A percentile compares a stretch with the other conserved stretches of the same genome.
These are phyloP conservation scores for Vitis labrusca DNA, from an alignment of 164 flowering plant genomes.

Conservation along the genomic window DNA sequence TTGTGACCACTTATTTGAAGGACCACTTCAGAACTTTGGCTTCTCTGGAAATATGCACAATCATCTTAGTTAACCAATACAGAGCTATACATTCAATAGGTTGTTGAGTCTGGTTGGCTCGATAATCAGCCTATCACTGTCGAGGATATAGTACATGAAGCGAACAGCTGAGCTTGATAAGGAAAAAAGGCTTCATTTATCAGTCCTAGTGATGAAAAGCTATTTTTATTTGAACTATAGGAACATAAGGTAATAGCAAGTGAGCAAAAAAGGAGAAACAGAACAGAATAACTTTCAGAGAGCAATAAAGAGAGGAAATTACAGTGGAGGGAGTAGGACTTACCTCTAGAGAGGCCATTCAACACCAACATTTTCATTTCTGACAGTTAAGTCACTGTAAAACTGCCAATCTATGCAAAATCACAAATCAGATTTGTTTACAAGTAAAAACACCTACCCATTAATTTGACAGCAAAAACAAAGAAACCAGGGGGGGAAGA, in stretches of 20 bases:
- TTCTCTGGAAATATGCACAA: not conserved
- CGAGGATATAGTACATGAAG: slow-evolving; percentile 4
- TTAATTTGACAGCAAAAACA: slow-evolving; percentile 14
- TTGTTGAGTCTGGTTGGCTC: slow-evolving; percentile 6
- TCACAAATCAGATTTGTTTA: not conserved
- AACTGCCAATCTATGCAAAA: not conserved
- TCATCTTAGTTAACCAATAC: not conserved
- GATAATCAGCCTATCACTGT: slow-evolving; percentile 7
- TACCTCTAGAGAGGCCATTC: no score
- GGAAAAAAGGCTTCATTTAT: not conserved
- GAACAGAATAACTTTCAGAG: not conserved
- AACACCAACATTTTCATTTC: no score
- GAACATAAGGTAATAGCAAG: no score
- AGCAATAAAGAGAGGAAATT: not conserved
- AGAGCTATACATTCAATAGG: not conserved
- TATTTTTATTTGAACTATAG: no score
- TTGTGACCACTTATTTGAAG: slow-evolving; percentile 29
- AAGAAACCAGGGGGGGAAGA: not conserved
- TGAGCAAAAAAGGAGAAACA: not conserved
- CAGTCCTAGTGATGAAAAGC: not conserved
- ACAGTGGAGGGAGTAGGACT: no score
- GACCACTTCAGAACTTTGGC: slow-evolving; percentile 23
- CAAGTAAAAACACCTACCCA: slow-evolving; percentile 4
- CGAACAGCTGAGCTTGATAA: not conserved
- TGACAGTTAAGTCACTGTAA: no score